Conservation (phyloP, 345 rosid genomes). For the Diplotaxis tenuifolia region DNA sequence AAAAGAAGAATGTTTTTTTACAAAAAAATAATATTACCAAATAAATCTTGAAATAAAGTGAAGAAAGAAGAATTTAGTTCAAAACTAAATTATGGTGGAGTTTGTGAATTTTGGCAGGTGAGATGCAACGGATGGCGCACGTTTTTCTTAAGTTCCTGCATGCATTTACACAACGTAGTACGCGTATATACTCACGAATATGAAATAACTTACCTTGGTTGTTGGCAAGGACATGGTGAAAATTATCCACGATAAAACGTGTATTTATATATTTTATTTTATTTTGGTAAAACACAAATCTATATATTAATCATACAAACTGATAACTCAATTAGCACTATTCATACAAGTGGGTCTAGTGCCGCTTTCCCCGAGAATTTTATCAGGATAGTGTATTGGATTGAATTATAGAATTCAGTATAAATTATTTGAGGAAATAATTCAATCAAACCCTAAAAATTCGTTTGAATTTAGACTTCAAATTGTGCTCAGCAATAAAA, state of each 20-base stretch:
- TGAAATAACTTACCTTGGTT: conserved; percentile 28
- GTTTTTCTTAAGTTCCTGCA: conserved; percentile 16
- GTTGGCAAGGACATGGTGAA: conserved; percentile 18
- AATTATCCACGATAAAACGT: not conserved
- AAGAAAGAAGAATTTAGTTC: not conserved
- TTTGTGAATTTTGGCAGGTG: conserved; percentile 32
- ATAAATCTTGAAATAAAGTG: not conserved
- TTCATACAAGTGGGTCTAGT: not conserved
- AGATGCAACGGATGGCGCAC: conserved; percentile 24
- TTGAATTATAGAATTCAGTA: not conserved
- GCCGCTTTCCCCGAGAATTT: not conserved
- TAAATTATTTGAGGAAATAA: not conserved
- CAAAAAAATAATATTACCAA: not conserved
- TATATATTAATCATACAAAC: not conserved
- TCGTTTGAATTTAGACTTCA: not conserved
- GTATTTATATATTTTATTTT: not conserved
- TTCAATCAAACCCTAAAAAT: not conserved
- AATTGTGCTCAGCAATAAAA: not conserved
- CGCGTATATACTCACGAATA: not conserved
- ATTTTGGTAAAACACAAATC: not conserved
- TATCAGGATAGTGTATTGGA: not conserved
- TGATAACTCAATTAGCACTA: not conserved
- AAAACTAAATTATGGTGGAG: not conserved
- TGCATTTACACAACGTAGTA: not conserved
- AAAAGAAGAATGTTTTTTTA: no score